Percentiles rank a stretch among this genome's conserved stretches.
Evolutionary conservation across 2,329 filamentous ascomycete species (phyloP).

Genomic region (Colletotrichum cuscutae): DNA sequence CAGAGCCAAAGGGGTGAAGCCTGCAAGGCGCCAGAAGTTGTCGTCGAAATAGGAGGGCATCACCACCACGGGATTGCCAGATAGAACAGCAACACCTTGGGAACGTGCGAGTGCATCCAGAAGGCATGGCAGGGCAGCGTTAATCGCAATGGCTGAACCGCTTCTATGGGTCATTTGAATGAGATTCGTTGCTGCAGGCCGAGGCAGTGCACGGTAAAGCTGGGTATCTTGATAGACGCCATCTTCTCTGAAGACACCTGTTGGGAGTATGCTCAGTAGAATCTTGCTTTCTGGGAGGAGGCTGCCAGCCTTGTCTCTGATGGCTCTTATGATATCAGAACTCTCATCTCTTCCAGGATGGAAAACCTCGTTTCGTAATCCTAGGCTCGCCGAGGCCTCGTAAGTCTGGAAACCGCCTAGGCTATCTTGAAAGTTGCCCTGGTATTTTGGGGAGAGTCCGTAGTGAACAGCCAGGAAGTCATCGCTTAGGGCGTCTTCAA

Average conservation of each 20-base stretch:
- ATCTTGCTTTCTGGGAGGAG: slow-evolving; percentile 86
- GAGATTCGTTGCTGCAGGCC: slow-evolving; percentile 73
- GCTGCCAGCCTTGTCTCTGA: slow-evolving; percentile 83
- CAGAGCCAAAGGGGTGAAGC: slow-evolving; percentile 85
- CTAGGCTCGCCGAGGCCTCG: slow-evolving; percentile 88
- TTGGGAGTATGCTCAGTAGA: slow-evolving; percentile 84
- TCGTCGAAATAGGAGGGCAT: slow-evolving; percentile 89
- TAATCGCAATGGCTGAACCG: slow-evolving; percentile 84
- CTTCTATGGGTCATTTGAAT: slow-evolving; percentile 77
- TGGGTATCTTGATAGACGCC: slow-evolving; percentile 82
- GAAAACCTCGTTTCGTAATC: slow-evolving; percentile 89
- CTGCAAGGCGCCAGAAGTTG: slow-evolving; percentile 91
- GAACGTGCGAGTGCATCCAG: slow-evolving; percentile 87
- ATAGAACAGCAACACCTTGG: slow-evolving; percentile 84
- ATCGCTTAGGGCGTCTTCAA: slow-evolving; percentile 88
- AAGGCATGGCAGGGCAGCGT: slow-evolving; percentile 86
- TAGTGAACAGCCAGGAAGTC: slow-evolving; percentile 92
- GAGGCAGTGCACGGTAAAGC: slow-evolving; percentile 80
- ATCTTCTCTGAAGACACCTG: slow-evolving; percentile 83
- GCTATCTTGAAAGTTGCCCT: slow-evolving; percentile 96
- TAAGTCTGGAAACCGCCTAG: slow-evolving; percentile 97
- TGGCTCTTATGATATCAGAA: slow-evolving; percentile 91
- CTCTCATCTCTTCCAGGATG: slow-evolving; percentile 90
- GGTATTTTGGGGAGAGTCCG: slow-evolving; percentile 88
- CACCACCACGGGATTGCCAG: slow-evolving; percentile 83